Evolutionary conservation across 345 rosid species (phyloP).

Genomic region (Syzygium aromaticum): DNA sequence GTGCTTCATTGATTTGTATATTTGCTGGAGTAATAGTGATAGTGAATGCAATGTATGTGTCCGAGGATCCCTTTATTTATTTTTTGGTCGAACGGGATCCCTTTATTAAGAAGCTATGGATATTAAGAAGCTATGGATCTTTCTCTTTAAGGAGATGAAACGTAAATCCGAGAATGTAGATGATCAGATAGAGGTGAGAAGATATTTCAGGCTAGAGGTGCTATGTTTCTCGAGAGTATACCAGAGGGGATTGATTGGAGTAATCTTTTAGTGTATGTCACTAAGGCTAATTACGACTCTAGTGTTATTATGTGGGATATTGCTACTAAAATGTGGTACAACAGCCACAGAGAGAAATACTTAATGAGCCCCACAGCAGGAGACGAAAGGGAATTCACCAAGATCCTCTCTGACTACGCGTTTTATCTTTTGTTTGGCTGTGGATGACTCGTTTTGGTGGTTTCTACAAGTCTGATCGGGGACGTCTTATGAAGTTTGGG

Average conservation of each 20-base stretch:
- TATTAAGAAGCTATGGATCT: no score
- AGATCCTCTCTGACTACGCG: not conserved
- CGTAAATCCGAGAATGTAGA: no score
- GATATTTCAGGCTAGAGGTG: not conserved
- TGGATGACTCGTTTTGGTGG: not conserved
- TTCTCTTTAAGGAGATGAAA: no score
- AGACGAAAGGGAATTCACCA: not conserved
- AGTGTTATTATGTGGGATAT: not conserved
- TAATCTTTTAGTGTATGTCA: not conserved
- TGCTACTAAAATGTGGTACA: not conserved
- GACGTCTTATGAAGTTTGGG: not conserved
- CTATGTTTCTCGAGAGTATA: not conserved
- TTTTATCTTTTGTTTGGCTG: not conserved
- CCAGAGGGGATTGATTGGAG: not conserved
- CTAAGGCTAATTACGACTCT: rapidly evolving
- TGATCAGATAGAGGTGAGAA: not conserved
- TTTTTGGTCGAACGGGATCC: no score
- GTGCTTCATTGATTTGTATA: no score
- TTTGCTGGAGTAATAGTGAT: no score
- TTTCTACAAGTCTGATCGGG: not conserved
- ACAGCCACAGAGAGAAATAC: not conserved
- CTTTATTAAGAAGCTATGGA: no score
- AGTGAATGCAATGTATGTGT: no score
- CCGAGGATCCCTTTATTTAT: no score
- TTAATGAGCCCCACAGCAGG: not conserved